Evolutionary conservation across 495 filamentous ascomycete species (phyloP).

Genomic region (Aspergillus diversus): DNA sequence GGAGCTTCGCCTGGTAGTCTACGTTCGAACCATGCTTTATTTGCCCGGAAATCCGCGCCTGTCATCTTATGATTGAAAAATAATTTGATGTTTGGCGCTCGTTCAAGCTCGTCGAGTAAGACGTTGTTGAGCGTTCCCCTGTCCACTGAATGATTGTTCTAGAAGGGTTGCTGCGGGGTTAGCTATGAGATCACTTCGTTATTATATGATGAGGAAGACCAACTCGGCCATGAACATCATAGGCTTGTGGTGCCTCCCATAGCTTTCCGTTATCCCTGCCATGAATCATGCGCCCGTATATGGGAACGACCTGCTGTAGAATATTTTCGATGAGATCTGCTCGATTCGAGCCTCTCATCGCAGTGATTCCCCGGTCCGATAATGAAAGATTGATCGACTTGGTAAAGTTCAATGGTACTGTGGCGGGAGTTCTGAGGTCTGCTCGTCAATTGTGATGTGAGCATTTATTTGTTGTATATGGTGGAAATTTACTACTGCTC

Average conservation of each 20-base stretch:
- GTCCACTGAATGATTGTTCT: constrained; percentile 49
- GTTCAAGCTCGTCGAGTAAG: constrained; percentile 82
- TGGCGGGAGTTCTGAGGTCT: constrained; percentile 87
- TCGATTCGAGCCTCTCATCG: constrained; percentile 69
- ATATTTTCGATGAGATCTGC: constrained; percentile 72
- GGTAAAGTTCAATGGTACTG: constrained; percentile 90
- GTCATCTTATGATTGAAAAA: constrained; percentile 92
- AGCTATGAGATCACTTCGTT: constrained; percentile 36
- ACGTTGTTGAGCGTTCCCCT: constrained; percentile 81
- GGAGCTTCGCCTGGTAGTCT: constrained; percentile 38
- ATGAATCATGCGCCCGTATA: constrained; percentile 98
- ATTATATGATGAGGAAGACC: constrained; percentile 26
- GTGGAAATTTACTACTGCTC: not conserved
- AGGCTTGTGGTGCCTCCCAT: constrained; percentile 79
- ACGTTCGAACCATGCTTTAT: constrained; percentile 86
- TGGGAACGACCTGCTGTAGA: constrained; percentile 78
- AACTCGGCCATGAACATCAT: constrained; percentile 89
- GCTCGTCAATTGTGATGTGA: constrained; percentile 10
- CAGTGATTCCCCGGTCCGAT: constrained; percentile 91
- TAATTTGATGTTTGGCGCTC: constrained; percentile 82
- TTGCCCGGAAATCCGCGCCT: constrained; percentile 77
- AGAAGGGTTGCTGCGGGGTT: constrained; percentile 53
- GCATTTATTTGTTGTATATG: not conserved
- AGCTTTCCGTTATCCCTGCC: constrained; percentile 66
- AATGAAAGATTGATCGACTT: constrained; percentile 97